Conservation (phyloP, 164 flowering plant genomes). For the Malania oleifera region DNA sequence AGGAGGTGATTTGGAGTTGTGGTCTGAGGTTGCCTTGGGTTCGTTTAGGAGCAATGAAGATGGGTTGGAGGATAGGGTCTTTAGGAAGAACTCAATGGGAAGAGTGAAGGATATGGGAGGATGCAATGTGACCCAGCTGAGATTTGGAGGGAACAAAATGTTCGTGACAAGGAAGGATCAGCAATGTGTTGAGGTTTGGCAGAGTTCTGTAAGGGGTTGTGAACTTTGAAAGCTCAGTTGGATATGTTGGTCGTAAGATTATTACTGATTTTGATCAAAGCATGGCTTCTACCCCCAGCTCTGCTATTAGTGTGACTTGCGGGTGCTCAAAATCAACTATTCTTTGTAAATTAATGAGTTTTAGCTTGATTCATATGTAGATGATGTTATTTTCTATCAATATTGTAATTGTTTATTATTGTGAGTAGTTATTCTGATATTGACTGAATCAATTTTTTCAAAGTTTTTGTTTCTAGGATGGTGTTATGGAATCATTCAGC, state of each 20-base stretch:
- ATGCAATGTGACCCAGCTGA: constrained; percentile 44
- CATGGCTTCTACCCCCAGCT: too few relatives aligned
- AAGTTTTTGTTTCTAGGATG: too few relatives aligned
- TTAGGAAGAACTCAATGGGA: constrained; percentile 74
- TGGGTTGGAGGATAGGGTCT: constrained; percentile 47
- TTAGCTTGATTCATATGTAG: neutral
- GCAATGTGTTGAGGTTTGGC: constrained; percentile 89
- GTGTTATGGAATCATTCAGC: too few relatives aligned
- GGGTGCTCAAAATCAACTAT: neutral
- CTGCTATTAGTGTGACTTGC: too few relatives aligned
- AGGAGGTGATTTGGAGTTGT: constrained; percentile 70
- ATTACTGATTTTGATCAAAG: constrained; percentile 3
- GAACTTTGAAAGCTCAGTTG: constrained; percentile 10
- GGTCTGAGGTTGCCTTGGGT: constrained; percentile 77
- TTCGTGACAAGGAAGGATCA: constrained; percentile 72
- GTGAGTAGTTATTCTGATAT: neutral
- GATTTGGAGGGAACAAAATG: constrained; percentile 93
- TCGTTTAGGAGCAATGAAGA: constrained; percentile 22
- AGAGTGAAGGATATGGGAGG: constrained; percentile 57
- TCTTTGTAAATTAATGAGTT: neutral
- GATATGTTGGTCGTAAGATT: neutral
- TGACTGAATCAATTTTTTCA: too few relatives aligned
- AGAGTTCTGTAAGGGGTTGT: constrained; percentile 43
- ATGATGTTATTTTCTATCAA: neutral
- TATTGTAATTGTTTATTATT: neutral